Evolutionary conservation across 768 basidiomycete genomes (phyloP), one percentile per base, ranked within the genome.

Genomic region (Dacryopinax primogenitus): DNA sequence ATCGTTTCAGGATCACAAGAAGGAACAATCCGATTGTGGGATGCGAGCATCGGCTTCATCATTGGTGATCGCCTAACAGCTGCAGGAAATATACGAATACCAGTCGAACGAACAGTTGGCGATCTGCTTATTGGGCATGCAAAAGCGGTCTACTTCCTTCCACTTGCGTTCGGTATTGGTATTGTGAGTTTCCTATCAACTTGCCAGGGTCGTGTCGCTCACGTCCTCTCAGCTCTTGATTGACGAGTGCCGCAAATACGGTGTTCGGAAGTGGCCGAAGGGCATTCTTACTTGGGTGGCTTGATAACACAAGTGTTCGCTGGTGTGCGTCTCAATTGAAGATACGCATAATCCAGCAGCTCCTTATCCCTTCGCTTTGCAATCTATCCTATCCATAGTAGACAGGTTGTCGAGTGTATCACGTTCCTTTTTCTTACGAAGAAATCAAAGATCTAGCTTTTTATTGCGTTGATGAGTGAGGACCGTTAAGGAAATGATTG

Each of bases 241-340:
- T 30, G 76, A 77, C 65, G 76, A 77, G 66, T 41, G 65, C 16
- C 67, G 76, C 21, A 76, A 77, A 65, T 74, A 68, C 58, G 64
- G 65, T 26, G 70, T 74, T 21, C 65, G 76, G 12, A 66, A 64
- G 26, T 72, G 71, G 44, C 75, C 76, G 4, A 69, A 70, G 18
- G 71, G 73, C 7, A 23, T 72, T 9, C 39, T 74, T 3, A 74
- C 75, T 0, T 68, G 67, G 67, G 65, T 74, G 1, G 75, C 75
- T 18, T 77, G 76, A 75, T 77, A 70, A 66, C 23, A 12, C 23
- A 26, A 47, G 45, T 7, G 13, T 12, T 9, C 7, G n/a, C 36
- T 9, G 11, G 18, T 9, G 18, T 37, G 11, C 36, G 18, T 18
- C 18, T 37, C 9, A 9, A 18, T 9, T 37, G 9, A 18, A 37